A percentile compares a stretch with the other conserved stretches of the same genome.
Conservation (phyloP, 345 rosid genomes). For the Capsella bursapastoris region DNA sequence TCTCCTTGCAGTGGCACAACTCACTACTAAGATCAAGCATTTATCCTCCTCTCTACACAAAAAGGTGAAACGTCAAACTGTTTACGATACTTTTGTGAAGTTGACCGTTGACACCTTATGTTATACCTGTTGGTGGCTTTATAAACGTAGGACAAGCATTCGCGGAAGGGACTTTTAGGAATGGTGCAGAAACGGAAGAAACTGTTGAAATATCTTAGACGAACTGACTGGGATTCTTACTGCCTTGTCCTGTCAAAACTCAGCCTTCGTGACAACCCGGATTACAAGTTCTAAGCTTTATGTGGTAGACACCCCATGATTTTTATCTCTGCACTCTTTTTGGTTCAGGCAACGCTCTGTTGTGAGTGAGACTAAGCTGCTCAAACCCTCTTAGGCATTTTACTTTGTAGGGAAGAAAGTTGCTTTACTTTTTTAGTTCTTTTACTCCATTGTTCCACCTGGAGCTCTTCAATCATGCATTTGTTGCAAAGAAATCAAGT, state of each 20-base stretch:
- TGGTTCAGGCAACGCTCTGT: conserved; percentile 11
- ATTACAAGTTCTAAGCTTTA: conserved; percentile 52
- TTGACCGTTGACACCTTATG: background rate
- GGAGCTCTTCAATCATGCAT: conserved; percentile 27
- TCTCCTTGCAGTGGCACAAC: conserved; percentile 80
- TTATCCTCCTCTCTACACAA: conserved; percentile 71
- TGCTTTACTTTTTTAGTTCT: conserved; percentile 19
- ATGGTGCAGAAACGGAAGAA: conserved; percentile 89
- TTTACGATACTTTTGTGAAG: conserved; percentile 5
- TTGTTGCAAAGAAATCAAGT: conserved; percentile 16
- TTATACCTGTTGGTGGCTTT: conserved; percentile 12
- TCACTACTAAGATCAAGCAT: conserved; percentile 92
- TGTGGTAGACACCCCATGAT: background rate
- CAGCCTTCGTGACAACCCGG: conserved; percentile 84
- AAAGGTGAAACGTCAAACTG: conserved; percentile 56
- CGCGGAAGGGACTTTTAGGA: conserved; percentile 71
- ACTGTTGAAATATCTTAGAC: conserved; percentile 80
- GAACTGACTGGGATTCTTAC: conserved; percentile 94
- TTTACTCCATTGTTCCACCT: conserved; percentile 2
- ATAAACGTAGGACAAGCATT: conserved; percentile 77
- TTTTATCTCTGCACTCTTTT: conserved; percentile 11
- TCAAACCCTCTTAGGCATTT: conserved; percentile 26
- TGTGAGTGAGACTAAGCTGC: conserved; percentile 34
- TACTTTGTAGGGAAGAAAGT: conserved; percentile 27
- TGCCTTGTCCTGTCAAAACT: conserved; percentile 71